Evolutionary conservation across 192 early-diverging fungal species (phyloP).

Genomic region (Backusella macrospora): DNA sequence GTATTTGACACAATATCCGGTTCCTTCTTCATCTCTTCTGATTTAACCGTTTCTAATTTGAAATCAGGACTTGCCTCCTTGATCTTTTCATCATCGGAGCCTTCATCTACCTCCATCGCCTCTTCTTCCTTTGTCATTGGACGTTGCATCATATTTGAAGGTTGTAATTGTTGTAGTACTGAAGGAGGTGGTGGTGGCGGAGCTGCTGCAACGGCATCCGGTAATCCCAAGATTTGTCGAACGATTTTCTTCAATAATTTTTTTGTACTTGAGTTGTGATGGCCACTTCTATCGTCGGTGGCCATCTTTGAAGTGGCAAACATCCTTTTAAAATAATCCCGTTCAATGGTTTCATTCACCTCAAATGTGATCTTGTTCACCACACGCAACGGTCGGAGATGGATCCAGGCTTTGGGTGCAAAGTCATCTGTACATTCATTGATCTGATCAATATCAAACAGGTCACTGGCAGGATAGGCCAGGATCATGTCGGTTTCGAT

Average conservation of each 20-base stretch:
- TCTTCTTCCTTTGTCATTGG: slow-evolving; percentile 22
- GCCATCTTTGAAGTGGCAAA: slow-evolving; percentile 35
- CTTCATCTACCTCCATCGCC: slow-evolving; percentile 18
- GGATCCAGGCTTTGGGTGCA: slow-evolving; percentile 34
- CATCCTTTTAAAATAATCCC: slow-evolving; percentile 35
- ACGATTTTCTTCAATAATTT: slow-evolving; percentile 30
- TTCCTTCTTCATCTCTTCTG: neutral
- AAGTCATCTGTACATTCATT: slow-evolving; percentile 37
- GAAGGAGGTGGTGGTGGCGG: too few relatives aligned
- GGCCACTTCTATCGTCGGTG: slow-evolving; percentile 23
- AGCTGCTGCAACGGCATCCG: neutral
- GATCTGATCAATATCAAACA: slow-evolving; percentile 39
- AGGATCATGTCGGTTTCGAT: slow-evolving; percentile 35
- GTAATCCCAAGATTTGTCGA: slow-evolving; percentile 27
- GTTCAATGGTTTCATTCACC: slow-evolving; percentile 35
- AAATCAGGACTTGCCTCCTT: neutral
- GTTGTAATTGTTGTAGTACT: neutral
- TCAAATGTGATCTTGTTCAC: slow-evolving; percentile 26
- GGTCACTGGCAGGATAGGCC: slow-evolving; percentile 27
- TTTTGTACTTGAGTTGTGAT: slow-evolving; percentile 24
- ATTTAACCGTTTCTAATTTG: neutral
- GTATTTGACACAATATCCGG: slow-evolving; percentile 2
- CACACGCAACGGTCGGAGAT: slow-evolving; percentile 26
- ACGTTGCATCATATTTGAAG: neutral
- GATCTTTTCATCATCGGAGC: slow-evolving; percentile 11